phyloP scores from a whole-genome alignment of 441 rosid genomes.

The Mallotus repandus region DNA sequence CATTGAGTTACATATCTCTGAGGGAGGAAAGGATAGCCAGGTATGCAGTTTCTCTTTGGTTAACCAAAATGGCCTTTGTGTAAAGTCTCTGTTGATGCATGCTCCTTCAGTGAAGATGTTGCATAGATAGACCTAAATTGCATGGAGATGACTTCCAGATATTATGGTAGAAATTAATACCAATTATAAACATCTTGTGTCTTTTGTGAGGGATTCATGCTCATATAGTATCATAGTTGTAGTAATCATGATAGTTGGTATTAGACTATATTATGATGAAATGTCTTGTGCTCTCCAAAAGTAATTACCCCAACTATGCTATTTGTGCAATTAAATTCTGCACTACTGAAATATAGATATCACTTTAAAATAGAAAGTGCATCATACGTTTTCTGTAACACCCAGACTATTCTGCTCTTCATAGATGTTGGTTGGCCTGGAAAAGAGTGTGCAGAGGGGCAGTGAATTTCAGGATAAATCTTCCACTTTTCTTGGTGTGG shows the following conservation, averaged over 20 bases:
- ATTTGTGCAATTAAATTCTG: not conserved
- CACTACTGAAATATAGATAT: not conserved
- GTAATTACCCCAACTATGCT: not conserved
- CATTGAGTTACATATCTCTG: conserved; percentile 52
- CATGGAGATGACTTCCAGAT: not conserved
- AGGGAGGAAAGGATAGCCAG: conserved; percentile 63
- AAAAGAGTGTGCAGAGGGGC: not conserved
- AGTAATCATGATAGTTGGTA: no score
- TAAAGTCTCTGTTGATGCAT: conserved; percentile 6
- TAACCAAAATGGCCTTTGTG: not conserved
- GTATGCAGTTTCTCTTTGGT: conserved; percentile 31
- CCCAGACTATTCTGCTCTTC: conserved; percentile 2
- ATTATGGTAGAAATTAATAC: not conserved
- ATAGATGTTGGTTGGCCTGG: not conserved
- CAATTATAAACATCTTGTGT: not conserved
- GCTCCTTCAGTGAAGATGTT: not conserved
- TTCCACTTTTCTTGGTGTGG: not conserved
- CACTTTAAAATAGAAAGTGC: not conserved
- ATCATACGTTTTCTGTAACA: not conserved
- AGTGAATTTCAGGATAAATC: not conserved
- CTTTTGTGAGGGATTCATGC: not conserved
- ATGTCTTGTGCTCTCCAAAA: not conserved
- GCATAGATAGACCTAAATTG: not conserved
- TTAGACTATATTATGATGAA: no score
- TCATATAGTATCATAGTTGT: not conserved